A percentile compares a stretch with the other conserved stretches of the same genome.
phyloP scores from a whole-genome alignment of 495 filamentous ascomycete genomes.

The Penicillium bialowiezense region DNA sequence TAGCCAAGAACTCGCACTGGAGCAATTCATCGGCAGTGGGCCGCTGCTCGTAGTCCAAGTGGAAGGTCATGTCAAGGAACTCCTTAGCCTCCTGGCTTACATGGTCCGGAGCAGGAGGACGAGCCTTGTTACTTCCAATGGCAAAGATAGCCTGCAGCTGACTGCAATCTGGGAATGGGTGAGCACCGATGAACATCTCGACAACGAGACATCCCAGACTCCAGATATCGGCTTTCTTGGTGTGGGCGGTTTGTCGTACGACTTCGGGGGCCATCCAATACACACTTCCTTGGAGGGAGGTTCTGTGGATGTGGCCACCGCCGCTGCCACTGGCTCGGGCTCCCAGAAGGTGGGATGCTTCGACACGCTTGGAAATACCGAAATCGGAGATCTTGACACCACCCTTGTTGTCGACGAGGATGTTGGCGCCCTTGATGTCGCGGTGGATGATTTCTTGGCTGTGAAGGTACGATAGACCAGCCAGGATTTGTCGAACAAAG shows the following conservation, averaged over 20 bases:
- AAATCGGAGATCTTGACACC: conserved; percentile 99
- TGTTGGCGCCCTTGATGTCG: conserved; percentile 98
- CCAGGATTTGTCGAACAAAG: conserved; percentile 94
- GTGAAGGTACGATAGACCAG: conserved; percentile 93
- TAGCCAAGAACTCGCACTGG: conserved; percentile 70
- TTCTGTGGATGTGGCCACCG: conserved; percentile 70
- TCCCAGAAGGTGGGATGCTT: conserved; percentile 65
- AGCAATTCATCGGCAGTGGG: conserved; percentile 90
- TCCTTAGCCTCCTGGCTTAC: conserved; percentile 80
- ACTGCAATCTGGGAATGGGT: conserved; percentile 95
- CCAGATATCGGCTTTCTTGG: conserved; percentile 99
- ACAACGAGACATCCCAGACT: conserved; percentile 94
- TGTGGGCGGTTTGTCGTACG: conserved; percentile 95
- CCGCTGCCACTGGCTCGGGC: conserved; percentile 49
- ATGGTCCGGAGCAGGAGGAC: conserved; percentile 84
- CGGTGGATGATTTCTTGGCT: conserved; percentile 95
- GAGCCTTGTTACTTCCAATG: conserved; percentile 83
- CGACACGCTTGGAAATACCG: conserved; percentile 96
- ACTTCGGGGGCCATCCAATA: conserved; percentile 99
- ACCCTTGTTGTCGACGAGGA: conserved; percentile 98
- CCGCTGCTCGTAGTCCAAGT: conserved; percentile 87
- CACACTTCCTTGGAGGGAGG: conserved; percentile 93
- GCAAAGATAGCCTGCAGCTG: conserved; percentile 99
- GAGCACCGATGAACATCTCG: conserved; percentile 97
- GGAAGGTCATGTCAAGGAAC: conserved; percentile 88